Evolutionary conservation across 306 rosid species (phyloP), one percentile per base, ranked within the genome.

Genomic region (Calophaca sinica): DNA sequence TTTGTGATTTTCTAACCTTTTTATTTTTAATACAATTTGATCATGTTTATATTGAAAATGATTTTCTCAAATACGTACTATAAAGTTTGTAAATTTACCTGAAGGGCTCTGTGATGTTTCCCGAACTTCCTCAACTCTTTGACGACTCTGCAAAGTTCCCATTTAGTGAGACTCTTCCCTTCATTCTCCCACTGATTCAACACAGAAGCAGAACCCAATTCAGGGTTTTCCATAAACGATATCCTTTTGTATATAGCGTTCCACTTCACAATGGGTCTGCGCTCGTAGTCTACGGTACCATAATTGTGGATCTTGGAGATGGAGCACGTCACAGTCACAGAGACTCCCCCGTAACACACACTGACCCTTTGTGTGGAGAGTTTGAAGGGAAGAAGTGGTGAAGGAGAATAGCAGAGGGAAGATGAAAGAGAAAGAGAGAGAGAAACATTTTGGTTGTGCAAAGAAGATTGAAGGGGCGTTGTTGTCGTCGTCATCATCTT

Each of bases 161-260:
- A 92, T 65, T 90, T 96, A 4, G 91, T 84, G 64, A 96, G 83
- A 48, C 8, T 59, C 68, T 64, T 90, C 0, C 96, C 93, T 85
- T 90, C 87, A 54, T 86, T 89, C 89, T 96, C 99, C 99, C 98
- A 96, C 81, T 84, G 86, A 50, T 86, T 86, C 81, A 96, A 64
- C 38, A 92, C 92, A 61, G 66, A 75, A 26, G 89, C 84, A 44
- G 93, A 86, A 42, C 92, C 89, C 67, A 82, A 3, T 10, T 92
- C 88, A 2, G 93, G 92, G 20, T 87, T 83, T 15, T 82, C 79
- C 85, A 82, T 79, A 57, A 86, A 60, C 0, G 96, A 85, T 44
- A 96, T 89, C 57, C 82, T 90, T 78, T 77, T 81, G 78, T 83
- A 86, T n/a, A 96, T 57, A 3, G 74, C 87, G 51, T 79, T 90